phyloP scores from a whole-genome alignment of 768 basidiomycete species.

The Mycena epipterygia region DNA sequence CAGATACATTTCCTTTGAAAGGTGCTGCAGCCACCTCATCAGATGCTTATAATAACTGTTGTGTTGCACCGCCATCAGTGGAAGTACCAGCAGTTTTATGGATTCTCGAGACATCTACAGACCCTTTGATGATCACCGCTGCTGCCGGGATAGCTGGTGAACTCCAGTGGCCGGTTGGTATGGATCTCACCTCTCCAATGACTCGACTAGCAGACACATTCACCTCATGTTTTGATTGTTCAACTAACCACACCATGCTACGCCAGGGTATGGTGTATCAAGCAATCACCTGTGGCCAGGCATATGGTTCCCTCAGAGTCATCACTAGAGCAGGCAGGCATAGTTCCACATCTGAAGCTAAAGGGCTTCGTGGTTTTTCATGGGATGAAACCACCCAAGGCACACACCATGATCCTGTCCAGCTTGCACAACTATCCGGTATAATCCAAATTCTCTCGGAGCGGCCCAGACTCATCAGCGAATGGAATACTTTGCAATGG shows the following conservation, averaged over 20 bases:
- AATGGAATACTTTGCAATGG: not conserved
- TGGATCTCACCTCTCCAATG: constrained; percentile 1
- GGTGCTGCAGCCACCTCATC: not conserved
- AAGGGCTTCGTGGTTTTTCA: not conserved
- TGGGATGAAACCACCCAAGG: not conserved
- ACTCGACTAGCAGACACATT: not conserved
- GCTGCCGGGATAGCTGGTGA: not conserved
- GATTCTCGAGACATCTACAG: no score
- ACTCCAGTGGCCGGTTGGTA: not conserved
- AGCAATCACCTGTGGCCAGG: not conserved
- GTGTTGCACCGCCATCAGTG: no score
- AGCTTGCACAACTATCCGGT: not conserved
- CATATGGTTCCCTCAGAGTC: not conserved
- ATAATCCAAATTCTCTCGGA: not conserved
- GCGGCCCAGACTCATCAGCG: not conserved
- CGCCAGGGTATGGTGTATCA: not conserved
- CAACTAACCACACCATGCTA: not conserved
- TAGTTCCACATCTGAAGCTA: not conserved
- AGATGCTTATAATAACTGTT: not conserved
- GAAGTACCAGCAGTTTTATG: no score
- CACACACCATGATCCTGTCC: not conserved
- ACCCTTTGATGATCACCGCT: no score
- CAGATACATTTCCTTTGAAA: not conserved
- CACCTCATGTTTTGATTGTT: not conserved
- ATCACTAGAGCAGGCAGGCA: not conserved